These are phyloP conservation scores for Penicilliopsis zonata DNA, from an alignment of 495 filamentous ascomycete genomes.

Conservation along the genomic window DNA sequence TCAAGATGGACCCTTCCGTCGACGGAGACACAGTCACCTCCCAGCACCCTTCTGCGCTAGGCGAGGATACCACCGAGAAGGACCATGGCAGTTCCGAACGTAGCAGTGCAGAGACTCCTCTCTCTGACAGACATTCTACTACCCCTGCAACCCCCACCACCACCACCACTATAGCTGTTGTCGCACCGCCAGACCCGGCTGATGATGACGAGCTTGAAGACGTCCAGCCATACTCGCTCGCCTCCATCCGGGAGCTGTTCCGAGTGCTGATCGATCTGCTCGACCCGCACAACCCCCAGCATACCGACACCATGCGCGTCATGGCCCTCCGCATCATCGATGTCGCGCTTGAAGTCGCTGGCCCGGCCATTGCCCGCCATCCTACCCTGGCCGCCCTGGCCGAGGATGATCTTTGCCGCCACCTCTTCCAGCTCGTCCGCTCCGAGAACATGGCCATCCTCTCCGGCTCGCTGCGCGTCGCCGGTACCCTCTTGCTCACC, in stretches of 20 bases:
- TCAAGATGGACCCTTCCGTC: conserved; percentile 85
- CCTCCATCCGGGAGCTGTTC: conserved; percentile 89
- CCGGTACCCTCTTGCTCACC: conserved; percentile 80
- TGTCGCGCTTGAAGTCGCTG: conserved; percentile 92
- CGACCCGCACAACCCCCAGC: conserved; percentile 82
- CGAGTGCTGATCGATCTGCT: conserved; percentile 89
- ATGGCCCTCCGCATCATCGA: conserved; percentile 97
- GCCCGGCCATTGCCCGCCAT: conserved; percentile 89
- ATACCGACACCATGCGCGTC: conserved; percentile 89
- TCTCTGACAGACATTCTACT: too few relatives aligned
- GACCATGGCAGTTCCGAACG: conserved; percentile 23
- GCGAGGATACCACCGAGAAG: conserved; percentile 29
- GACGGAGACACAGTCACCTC: conserved; percentile 52
- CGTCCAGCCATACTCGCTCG: conserved; percentile 81
- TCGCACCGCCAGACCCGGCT: conserved; percentile 30
- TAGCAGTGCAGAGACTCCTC: conserved; percentile 22
- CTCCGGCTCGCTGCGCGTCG: conserved; percentile 82
- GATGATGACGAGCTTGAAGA: conserved; percentile 32
- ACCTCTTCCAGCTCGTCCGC: conserved; percentile 92
- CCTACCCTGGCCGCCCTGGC: conserved; percentile 79
- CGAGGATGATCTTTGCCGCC: conserved; percentile 85
- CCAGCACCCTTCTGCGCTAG: conserved; percentile 32
- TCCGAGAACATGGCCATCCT: conserved; percentile 92
- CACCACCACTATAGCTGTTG: conserved; percentile 20
- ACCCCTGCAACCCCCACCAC: too few relatives aligned